These are phyloP conservation scores for Flaveria trinervia DNA, from an alignment of 129 eudicot genomes.

Conservation along the genomic window DNA sequence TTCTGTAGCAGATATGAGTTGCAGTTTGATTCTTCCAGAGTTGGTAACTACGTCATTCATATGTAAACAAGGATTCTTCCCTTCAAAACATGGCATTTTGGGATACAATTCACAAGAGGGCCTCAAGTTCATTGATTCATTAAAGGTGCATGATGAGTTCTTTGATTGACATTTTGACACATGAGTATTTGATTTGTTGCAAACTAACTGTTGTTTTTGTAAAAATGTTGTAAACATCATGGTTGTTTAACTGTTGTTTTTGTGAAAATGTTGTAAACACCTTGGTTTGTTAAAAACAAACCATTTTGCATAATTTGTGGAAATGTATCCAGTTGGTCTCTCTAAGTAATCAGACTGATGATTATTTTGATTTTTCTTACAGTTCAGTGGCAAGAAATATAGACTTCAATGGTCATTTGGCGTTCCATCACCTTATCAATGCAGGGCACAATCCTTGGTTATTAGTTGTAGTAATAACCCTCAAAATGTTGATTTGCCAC, in stretches of 20 bases:
- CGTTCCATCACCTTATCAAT: conserved; percentile 20
- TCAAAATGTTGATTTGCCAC: conserved; percentile 95
- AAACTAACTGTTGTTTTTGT: not conserved
- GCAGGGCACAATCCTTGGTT: conserved; percentile 29
- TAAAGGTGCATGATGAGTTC: conserved; percentile 44
- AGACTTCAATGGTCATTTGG: conserved; percentile 34
- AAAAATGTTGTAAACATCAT: not conserved
- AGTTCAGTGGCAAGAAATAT: conserved; percentile 45
- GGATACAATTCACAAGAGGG: conserved; percentile 34
- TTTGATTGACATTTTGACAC: not conserved
- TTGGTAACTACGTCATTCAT: conserved; percentile 34
- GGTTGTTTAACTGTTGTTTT: too few relatives aligned
- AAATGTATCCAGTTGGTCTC: not conserved
- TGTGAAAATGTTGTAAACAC: not conserved
- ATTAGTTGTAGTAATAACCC: conserved; percentile 68
- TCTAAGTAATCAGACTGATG: conserved; percentile 2
- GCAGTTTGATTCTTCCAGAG: conserved; percentile 42
- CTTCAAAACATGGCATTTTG: conserved; percentile 35
- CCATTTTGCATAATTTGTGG: conserved; percentile 1
- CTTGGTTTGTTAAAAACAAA: not conserved
- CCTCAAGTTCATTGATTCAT: conserved; percentile 38
- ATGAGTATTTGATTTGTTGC: not conserved
- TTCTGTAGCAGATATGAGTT: conserved; percentile 50
- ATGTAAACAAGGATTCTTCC: conserved; percentile 28
- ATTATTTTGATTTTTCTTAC: conserved; percentile 20